Percentiles rank a stretch among this genome's conserved stretches.
These are phyloP conservation scores for Crassisporium funariophilum DNA, from an alignment of 768 basidiomycete genomes.

Conservation along the genomic window DNA sequence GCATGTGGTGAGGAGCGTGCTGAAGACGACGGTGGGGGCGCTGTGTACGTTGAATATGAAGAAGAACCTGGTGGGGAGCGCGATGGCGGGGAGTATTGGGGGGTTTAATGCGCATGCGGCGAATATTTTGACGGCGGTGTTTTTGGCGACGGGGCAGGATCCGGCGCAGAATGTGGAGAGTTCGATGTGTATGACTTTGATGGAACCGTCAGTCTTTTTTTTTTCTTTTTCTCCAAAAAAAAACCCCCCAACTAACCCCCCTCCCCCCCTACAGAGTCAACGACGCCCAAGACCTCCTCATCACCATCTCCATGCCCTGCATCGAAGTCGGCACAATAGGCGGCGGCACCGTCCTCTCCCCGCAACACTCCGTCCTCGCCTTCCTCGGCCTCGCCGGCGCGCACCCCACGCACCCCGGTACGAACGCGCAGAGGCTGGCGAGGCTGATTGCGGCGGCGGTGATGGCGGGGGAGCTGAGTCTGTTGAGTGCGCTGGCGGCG, in stretches of 20 bases:
- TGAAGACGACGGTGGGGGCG: conserved; percentile 93
- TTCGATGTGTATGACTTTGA: conserved; percentile 96
- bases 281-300: conserved; percentile 84
- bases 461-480: conserved; percentile 95
- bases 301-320: conserved; percentile 97
- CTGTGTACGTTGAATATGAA: conserved; percentile 91
- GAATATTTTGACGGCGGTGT: conserved; percentile 95
- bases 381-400: conserved; percentile 94
- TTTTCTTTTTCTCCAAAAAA: neutral
- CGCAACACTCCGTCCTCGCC: conserved; percentile 88
- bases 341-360: conserved; percentile 90
- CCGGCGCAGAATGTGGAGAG: conserved; percentile 99
- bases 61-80: conserved; percentile 97
- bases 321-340: conserved; percentile 99
- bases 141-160: conserved; percentile 96
- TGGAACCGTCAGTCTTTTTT: conserved; percentile 84
- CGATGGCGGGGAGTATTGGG: conserved; percentile 97
- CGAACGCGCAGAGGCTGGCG: conserved; percentile 88
- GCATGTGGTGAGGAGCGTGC: conserved; percentile 80
- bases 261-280: conserved; percentile 61
- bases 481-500: conserved; percentile 91
- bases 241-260: neutral
- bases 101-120: conserved; percentile 99
- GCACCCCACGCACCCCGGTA: conserved; percentile 82
- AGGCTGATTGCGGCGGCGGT: conserved; percentile 89